phyloP scores from a whole-genome alignment of 1,139 yeast species.

The Entelexis paramagnoliae region DNA sequence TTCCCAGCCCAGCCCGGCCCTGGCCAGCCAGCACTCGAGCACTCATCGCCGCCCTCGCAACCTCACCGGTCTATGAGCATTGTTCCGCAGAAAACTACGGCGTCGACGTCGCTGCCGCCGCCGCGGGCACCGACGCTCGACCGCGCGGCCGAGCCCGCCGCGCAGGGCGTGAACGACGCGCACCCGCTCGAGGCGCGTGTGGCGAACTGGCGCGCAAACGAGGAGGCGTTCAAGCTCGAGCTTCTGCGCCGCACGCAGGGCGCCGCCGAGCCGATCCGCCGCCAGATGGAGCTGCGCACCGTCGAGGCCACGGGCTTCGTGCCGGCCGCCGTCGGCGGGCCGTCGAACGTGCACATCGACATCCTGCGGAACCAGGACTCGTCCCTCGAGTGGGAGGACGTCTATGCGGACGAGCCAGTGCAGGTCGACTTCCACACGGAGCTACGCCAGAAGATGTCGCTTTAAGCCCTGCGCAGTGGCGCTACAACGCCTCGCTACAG shows the following conservation, averaged over 20 bases:
- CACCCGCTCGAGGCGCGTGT: conserved; percentile 81
- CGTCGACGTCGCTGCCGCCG: neutral
- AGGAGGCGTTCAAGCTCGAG: conserved; percentile 60
- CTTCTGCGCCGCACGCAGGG: conserved; percentile 78
- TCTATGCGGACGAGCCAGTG: conserved; percentile 42
- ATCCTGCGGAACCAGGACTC: conserved; percentile 68
- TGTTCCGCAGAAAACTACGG: neutral
- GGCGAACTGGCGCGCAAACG: conserved; percentile 69
- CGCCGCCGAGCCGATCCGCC: conserved; percentile 83
- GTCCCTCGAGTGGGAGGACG: conserved; percentile 85
- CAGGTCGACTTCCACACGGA: conserved; percentile 48
- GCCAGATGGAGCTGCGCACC: conserved; percentile 74
- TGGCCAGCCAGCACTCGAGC: neutral
- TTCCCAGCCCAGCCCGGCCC: neutral
- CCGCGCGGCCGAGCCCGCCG: conserved; percentile 17
- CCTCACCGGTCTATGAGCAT: conserved; percentile 4
- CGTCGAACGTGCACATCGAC: conserved; percentile 53
- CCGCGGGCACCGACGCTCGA: neutral
- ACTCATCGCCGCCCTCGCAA: neutral
- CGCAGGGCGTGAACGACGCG: conserved; percentile 64
- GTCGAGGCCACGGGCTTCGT: conserved; percentile 64
- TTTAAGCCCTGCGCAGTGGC: conserved; percentile 27
- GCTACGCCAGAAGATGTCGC: conserved; percentile 56
- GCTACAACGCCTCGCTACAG: too few relatives aligned
- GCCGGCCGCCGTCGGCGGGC: conserved; percentile 52